Base-by-base conservation (phyloP, 164 flowering plant species). In the Nelumbo lutea region DNA sequence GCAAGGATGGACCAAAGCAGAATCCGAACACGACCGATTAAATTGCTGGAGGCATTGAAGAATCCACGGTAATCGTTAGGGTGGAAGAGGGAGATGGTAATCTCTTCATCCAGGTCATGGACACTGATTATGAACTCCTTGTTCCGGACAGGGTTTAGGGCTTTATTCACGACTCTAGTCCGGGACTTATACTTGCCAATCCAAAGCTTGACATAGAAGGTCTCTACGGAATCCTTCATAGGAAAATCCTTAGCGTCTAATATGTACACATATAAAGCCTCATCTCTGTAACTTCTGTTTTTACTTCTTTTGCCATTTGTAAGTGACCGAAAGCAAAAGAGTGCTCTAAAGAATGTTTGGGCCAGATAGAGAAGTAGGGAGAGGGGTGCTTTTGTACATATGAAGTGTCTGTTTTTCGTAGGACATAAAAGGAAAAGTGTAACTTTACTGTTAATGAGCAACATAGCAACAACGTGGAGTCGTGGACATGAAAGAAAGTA, bases 71-170 rank as follows among this genome's bases (percentile, higher is more conserved):
- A 80, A 41, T 80, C 73, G 43, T 69, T 77, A 13, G 69, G 70
- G 3, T 65, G 66, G 48, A 65, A 82, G n/a, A 86, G 83, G 57
- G 87, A 81, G 38, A 87, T 75, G 46, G 81, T 68, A 10, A 92
- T 83, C 45, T 84, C 85, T 3, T 90, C 96, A 2, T 83, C 81
- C 67, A 76, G 5, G 51, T 79, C 83, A 70, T 70, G 67, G 5
- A 85, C 86, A 50, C 82, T 77, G 75, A 93, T 86, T 58, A 85
- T 85, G 66, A 93, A 89, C 78, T 93, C 98, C 72, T 93, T 93
- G 56, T 89, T 90, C 98, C 98, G 90, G 59, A 82, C 76, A 0
- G 86, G 86, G 71, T 81, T 79, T 0, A 38, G 38, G 9, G 68
- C 77, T 39, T 75, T 75, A 72, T 68, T 83, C 71, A 77, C 59